These are phyloP conservation scores for Clonostachys byssicola DNA, from an alignment of 2,329 filamentous ascomycete genomes.

Conservation along the genomic window DNA sequence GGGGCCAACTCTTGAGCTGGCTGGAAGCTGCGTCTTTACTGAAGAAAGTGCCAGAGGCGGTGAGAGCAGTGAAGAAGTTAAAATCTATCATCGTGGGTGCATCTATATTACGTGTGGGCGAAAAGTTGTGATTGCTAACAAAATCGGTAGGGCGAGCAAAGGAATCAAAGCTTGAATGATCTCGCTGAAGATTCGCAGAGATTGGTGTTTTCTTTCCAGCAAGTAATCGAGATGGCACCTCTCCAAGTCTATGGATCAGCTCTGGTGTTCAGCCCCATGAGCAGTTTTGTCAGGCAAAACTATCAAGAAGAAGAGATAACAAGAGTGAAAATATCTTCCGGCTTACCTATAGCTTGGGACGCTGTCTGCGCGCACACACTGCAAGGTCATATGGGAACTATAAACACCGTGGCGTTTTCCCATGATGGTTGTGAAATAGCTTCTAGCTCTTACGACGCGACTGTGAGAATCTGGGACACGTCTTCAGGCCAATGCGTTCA, in stretches of 20 bases:
- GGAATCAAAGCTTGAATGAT: not conserved
- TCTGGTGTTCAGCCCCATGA: slow-evolving; percentile 21
- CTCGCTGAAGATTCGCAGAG: slow-evolving; percentile 19
- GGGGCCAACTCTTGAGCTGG: too few relatives aligned
- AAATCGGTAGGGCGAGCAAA: not conserved
- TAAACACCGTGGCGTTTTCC: not conserved
- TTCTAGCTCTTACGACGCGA: not conserved
- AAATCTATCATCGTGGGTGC: too few relatives aligned
- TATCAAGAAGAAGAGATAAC: slow-evolving; percentile 2
- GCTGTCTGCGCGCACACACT: not conserved
- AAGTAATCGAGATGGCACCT: slow-evolving; percentile 15
- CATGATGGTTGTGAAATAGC: not conserved
- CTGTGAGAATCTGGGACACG: not conserved
- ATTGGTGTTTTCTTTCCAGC: slow-evolving; percentile 16
- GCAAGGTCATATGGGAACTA: not conserved
- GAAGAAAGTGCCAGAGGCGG: too few relatives aligned
- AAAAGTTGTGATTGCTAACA: not conserved
- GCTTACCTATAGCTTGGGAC: too few relatives aligned
- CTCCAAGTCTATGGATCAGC: slow-evolving; percentile 24
- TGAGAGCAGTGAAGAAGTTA: too few relatives aligned
- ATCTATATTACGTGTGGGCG: too few relatives aligned
- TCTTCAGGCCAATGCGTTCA: not conserved
- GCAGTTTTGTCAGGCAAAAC: slow-evolving; percentile 9
- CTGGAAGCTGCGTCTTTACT: too few relatives aligned
- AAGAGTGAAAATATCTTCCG: too few relatives aligned